Percentiles rank a stretch among this genome's conserved stretches.
phyloP scores from a whole-genome alignment of 352 stramenopile species.

The Vaucheria bursata region DNA sequence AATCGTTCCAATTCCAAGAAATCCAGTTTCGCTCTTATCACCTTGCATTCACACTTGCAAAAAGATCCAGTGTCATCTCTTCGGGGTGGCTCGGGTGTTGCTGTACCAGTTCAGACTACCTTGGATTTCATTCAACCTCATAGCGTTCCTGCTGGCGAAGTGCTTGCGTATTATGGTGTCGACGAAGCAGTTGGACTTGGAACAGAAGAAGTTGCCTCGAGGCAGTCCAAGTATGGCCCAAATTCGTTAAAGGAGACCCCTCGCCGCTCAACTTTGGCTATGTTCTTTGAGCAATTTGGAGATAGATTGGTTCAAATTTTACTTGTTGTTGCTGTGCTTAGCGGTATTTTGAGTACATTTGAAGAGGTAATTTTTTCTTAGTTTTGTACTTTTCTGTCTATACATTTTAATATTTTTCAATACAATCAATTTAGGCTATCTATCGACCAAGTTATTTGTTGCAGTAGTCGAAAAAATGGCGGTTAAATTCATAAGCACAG shows the following conservation, averaged over 20 bases:
- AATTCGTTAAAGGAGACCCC: conserved; percentile 8
- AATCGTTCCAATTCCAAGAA: neutral
- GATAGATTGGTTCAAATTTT: conserved; percentile 95
- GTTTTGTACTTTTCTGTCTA: too few relatives aligned
- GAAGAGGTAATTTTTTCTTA: conserved; percentile 66
- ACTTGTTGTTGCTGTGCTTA: conserved; percentile 85
- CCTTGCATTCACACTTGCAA: neutral
- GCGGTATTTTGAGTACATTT: conserved; percentile 79
- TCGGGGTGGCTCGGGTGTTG: neutral
- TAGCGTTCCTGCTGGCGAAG: conserved; percentile 33
- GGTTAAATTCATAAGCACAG: too few relatives aligned
- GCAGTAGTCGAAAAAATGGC: too few relatives aligned
- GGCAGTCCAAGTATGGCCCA: conserved; percentile 24
- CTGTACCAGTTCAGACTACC: neutral
- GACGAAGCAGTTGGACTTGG: conserved; percentile 30
- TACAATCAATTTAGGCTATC: too few relatives aligned
- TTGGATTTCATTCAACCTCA: conserved; percentile 38
- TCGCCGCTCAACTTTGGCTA: conserved; percentile 17
- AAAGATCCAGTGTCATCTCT: neutral
- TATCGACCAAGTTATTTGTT: too few relatives aligned
- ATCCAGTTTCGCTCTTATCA: neutral
- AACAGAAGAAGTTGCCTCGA: conserved; percentile 12
- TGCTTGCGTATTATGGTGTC: conserved; percentile 38
- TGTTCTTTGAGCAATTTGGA: conserved; percentile 95
- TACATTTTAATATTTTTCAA: too few relatives aligned